Conservation (phyloP, 495 filamentous ascomycete genomes). For the Aspergillus conjunctus region DNA sequence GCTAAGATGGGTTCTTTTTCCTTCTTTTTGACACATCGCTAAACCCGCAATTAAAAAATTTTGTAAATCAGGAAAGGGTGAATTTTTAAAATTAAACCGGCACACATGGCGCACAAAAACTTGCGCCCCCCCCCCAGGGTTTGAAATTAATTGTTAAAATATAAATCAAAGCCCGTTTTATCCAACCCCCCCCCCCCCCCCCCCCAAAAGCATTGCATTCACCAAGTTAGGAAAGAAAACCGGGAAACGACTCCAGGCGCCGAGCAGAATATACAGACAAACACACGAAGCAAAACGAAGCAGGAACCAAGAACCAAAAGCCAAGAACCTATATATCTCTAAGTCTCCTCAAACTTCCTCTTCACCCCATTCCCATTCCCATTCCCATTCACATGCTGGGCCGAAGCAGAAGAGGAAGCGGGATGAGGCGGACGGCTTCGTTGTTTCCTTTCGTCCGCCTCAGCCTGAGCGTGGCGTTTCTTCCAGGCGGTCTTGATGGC, state of each 20-base stretch:
- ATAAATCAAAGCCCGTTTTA: no score
- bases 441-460: slow-evolving; percentile 31
- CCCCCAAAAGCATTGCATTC: not conserved
- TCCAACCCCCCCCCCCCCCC: no score
- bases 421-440: slow-evolving; percentile 26
- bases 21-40: no score
- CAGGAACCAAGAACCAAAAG: slow-evolving; percentile 15
- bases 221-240: not conserved
- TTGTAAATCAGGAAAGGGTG: no score
- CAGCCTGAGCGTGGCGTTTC: slow-evolving; percentile 44
- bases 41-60: no score
- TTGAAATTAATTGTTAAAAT: no score
- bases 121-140: no score
- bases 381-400: slow-evolving; percentile 8
- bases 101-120: no score
- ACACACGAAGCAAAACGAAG: slow-evolving; percentile 22
- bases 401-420: not conserved
- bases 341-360: slow-evolving; percentile 52
- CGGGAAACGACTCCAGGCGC: slow-evolving; percentile 20
- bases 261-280: slow-evolving; percentile 23
- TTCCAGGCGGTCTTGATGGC: slow-evolving; percentile 77
- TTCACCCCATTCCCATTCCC: slow-evolving; percentile 47
- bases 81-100: no score
- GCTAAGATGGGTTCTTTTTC: no score
- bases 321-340: slow-evolving; percentile 14